These are phyloP conservation scores for Coemansia sp. DNA, from an alignment of 192 early-diverging fungal genomes.

Conservation along the genomic window DNA sequence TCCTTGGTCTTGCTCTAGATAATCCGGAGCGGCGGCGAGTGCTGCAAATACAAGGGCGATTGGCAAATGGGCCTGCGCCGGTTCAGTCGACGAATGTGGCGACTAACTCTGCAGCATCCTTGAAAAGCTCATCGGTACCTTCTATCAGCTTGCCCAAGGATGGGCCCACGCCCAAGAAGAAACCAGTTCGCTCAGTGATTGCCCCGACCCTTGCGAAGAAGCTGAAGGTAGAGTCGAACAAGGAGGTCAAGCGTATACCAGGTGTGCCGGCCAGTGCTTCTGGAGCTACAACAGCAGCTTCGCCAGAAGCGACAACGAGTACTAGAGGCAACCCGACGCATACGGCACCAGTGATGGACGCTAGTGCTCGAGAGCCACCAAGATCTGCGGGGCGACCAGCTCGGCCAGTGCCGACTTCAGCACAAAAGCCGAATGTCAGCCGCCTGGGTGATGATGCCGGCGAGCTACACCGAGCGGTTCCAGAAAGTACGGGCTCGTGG, in stretches of 20 bases:
- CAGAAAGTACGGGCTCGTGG: not conserved
- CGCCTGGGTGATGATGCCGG: not conserved
- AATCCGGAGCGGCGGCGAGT: slow-evolving; percentile 55
- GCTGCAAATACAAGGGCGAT: slow-evolving; percentile 11
- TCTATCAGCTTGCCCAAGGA: slow-evolving; percentile 21
- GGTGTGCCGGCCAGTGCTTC: not conserved
- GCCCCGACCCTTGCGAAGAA: slow-evolving; percentile 37
- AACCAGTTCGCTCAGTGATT: slow-evolving; percentile 35
- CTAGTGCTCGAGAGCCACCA: slow-evolving; percentile 4
- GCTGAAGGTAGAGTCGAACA: slow-evolving; percentile 12
- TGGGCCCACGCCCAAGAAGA: slow-evolving; percentile 32
- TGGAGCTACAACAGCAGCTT: not conserved
- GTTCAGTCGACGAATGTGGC: not conserved
- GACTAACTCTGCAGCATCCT: not conserved
- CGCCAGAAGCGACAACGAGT: not conserved
- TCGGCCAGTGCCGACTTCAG: slow-evolving; percentile 5
- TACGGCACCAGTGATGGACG: not conserved
- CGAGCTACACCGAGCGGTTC: slow-evolving; percentile 1
- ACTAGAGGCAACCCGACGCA: not conserved
- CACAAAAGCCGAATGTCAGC: slow-evolving; percentile 3
- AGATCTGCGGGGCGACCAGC: slow-evolving; percentile 4
- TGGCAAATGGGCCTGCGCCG: not conserved
- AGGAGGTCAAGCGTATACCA: slow-evolving; percentile 9
- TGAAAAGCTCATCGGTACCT: slow-evolving; percentile 11
- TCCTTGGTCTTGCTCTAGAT: slow-evolving; percentile 51